Conservation (phyloP, 352 stramenopile species). For the Pythium dissotocum region DNA sequence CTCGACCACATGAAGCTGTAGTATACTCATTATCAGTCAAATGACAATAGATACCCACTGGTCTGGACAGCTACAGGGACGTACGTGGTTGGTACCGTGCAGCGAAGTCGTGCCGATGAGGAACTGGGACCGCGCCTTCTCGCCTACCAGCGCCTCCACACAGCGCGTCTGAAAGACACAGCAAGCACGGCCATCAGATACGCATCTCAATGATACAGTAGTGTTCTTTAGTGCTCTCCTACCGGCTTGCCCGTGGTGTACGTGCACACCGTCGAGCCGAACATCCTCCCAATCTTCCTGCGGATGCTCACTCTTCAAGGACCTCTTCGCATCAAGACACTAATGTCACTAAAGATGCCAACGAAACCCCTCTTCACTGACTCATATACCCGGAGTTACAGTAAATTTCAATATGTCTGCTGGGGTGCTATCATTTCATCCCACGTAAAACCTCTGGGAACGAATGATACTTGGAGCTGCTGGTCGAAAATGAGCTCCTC, state of each 20-base stretch:
- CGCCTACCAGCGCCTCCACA: slow-evolving; percentile 63
- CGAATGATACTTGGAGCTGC: background rate
- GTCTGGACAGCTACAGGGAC: background rate
- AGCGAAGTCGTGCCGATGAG: slow-evolving; percentile 65
- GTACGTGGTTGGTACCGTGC: slow-evolving; percentile 67
- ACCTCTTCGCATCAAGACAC: background rate
- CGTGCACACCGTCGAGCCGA: slow-evolving; percentile 23
- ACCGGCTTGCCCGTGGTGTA: slow-evolving; percentile 30
- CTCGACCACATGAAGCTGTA: slow-evolving; percentile 64
- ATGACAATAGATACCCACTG: background rate
- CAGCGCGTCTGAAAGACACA: slow-evolving; percentile 46
- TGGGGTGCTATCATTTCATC: background rate
- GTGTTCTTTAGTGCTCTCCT: background rate
- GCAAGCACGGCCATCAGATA: background rate
- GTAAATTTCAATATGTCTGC: background rate
- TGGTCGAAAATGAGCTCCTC: background rate
- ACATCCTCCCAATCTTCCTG: slow-evolving; percentile 19
- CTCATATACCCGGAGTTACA: background rate
- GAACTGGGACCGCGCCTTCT: slow-evolving; percentile 67
- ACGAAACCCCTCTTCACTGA: background rate
- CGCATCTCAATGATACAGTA: background rate
- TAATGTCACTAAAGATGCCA: background rate
- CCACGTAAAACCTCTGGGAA: background rate
- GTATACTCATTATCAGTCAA: background rate
- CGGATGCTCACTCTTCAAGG: background rate